These are phyloP conservation scores for Paraphoma sp. DNA, from an alignment of 2,329 filamentous ascomycete species.

Conservation along the genomic window DNA sequence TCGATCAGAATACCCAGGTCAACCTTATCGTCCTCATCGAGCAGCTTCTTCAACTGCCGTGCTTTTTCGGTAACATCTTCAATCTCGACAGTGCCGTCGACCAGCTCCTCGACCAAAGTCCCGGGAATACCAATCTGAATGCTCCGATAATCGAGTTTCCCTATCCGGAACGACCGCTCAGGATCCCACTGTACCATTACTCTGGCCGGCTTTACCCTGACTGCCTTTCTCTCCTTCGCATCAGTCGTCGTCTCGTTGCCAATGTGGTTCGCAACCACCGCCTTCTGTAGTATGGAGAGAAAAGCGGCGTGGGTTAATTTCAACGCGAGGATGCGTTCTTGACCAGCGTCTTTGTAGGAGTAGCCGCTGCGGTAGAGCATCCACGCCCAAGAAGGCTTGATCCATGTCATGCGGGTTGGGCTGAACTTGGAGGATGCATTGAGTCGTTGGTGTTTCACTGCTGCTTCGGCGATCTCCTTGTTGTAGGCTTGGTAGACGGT, in stretches of 20 bases:
- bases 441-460: conserved; percentile 60
- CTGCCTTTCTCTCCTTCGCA: not conserved
- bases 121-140: conserved; percentile 68
- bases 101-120: conserved; percentile 55
- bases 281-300: conserved; percentile 51
- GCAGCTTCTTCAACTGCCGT: conserved; percentile 53
- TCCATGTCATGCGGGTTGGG: conserved; percentile 67
- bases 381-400: conserved; percentile 70
- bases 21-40: conserved; percentile 50
- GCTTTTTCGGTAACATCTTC: conserved; percentile 66
- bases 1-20: conserved; percentile 45
- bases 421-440: conserved; percentile 61
- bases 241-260: not conserved
- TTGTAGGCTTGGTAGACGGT: conserved; percentile 70
- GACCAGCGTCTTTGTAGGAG: conserved; percentile 62
- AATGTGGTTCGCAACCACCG: conserved; percentile 26
- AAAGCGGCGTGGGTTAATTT: conserved; percentile 62
- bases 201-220: conserved; percentile 12
- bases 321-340: conserved; percentile 65
- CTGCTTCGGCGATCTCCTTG: conserved; percentile 59
- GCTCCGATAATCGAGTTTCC: conserved; percentile 58
- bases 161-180: conserved; percentile 58
- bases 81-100: conserved; percentile 61
- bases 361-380: conserved; percentile 70
- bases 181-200: conserved; percentile 72